Evolutionary conservation across 768 basidiomycete species (phyloP), one percentile per base, ranked within the genome.

Genomic region (Mycena maculata): DNA sequence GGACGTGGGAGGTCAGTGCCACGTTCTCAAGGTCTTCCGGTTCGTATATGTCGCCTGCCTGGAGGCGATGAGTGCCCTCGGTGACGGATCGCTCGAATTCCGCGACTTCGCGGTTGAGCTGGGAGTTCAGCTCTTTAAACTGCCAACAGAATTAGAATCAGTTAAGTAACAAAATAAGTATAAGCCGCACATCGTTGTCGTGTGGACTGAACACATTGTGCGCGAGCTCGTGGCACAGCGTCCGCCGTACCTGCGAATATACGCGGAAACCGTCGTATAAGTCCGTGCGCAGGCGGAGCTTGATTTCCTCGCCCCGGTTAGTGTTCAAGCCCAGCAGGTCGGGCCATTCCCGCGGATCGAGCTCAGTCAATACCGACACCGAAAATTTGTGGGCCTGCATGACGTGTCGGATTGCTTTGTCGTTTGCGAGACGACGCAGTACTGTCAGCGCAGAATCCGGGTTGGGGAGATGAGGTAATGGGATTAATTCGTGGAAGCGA

Each of bases 111-210:
- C 86, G 82, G 73, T 92, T 93, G 2, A 93, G 83, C 63, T 86
- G 81, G 2, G 92, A 92, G 74, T 93, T 92, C 7, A 94, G 80
- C 64, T 86, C 84, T 73, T 92, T 93, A 76, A 94, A 94, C 93
- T 90, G 20, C n/a, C 49, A 41, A 42, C 7, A 52, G 27, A 48
- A n/a, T 45, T 15, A 47, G 27, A 10, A 6, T 25, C 6, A 63
- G 38, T 44, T 10, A 12, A 41, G 31, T 52, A 54, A 4, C 13
- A 25, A 30, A 41, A 20, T 23, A 23, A n/a, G 22, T 44, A 16
- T 5, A 52, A 22, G 36, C 81, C 90, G 74, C 67, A 92, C 92
- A 67, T 92, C 87, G 55, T 92, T 83, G 71, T 91, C 89, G 71
- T 94, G 92, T 67, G 89, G 87, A 4, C 86, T 81, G 86, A 88